phyloP scores from a whole-genome alignment of 2,329 filamentous ascomycete species.

The Hymenoscyphus salicellus region DNA sequence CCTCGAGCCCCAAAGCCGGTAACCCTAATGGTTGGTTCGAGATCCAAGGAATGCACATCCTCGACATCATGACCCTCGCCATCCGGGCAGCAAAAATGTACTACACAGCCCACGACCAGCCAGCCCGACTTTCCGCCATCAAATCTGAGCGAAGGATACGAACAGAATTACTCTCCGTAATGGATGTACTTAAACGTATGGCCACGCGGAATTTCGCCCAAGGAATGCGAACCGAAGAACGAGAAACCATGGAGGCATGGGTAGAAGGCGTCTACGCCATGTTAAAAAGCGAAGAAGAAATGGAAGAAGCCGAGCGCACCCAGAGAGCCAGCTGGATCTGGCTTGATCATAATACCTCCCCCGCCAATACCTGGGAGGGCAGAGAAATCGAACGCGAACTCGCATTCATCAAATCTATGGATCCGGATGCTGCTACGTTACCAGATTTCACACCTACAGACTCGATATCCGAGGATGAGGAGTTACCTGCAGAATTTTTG shows the following conservation, averaged over 20 bases:
- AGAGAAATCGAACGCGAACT: slow-evolving; percentile 75
- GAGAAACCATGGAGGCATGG: slow-evolving; percentile 74
- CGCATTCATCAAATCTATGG: slow-evolving; percentile 76
- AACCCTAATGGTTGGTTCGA: slow-evolving; percentile 68
- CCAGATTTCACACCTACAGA: slow-evolving; percentile 66
- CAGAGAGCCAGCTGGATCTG: slow-evolving; percentile 73
- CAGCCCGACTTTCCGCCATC: slow-evolving; percentile 79
- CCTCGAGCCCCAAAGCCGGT: slow-evolving; percentile 32
- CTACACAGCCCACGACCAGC: slow-evolving; percentile 88
- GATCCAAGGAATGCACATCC: slow-evolving; percentile 84
- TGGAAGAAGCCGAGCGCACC: slow-evolving; percentile 68
- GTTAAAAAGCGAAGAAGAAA: slow-evolving; percentile 70
- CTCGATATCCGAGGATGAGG: slow-evolving; percentile 35
- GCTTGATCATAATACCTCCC: slow-evolving; percentile 59
- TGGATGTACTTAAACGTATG: slow-evolving; percentile 91
- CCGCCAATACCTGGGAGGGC: slow-evolving; percentile 54
- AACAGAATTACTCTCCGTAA: slow-evolving; percentile 75
- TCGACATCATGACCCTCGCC: slow-evolving; percentile 91
- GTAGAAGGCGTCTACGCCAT: slow-evolving; percentile 74
- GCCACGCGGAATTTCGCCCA: slow-evolving; percentile 81
- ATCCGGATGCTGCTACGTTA: slow-evolving; percentile 55
- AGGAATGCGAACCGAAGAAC: slow-evolving; percentile 76
- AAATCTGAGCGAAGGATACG: slow-evolving; percentile 84
- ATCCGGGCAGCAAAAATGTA: slow-evolving; percentile 95
- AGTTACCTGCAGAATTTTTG: slow-evolving; percentile 72